These are phyloP conservation scores for Nepenthes alata DNA, from an alignment of 179 eudicot genomes.

Conservation along the genomic window DNA sequence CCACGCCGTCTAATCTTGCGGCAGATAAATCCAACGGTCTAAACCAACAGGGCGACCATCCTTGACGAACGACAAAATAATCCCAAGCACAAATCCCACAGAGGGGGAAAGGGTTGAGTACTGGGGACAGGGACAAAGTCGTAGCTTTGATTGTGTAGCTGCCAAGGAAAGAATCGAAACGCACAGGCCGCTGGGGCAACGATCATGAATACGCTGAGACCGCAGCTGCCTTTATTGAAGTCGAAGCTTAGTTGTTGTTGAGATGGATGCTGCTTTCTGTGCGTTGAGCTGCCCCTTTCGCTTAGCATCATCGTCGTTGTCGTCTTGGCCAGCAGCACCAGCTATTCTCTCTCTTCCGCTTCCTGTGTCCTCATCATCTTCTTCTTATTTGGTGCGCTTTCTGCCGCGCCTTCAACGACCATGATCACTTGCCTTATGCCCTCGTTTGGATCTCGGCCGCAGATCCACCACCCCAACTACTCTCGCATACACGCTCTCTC, in stretches of 20 bases:
- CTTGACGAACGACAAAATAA: neutral
- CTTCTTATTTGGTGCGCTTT: neutral
- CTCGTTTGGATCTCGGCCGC: slow-evolving; percentile 38
- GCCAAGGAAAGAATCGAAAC: slow-evolving; percentile 24
- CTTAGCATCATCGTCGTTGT: neutral
- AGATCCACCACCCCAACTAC: slow-evolving; percentile 22
- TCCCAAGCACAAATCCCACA: neutral
- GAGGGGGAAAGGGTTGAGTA: neutral
- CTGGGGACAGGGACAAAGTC: slow-evolving; percentile 12
- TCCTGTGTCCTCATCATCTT: neutral
- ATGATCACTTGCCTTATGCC: slow-evolving; percentile 35
- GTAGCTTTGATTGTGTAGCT: slow-evolving; percentile 17
- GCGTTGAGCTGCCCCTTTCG: slow-evolving; percentile 14
- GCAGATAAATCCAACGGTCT: slow-evolving; percentile 1
- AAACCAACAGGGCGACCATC: neutral
- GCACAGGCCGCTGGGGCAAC: neutral
- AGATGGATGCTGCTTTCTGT: slow-evolving; percentile 9
- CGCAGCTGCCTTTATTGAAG: neutral
- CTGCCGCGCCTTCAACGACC: slow-evolving; percentile 20
- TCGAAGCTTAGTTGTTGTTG: slow-evolving; percentile 7
- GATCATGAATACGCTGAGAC: slow-evolving; percentile 13
- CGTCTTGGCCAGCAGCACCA: slow-evolving; percentile 1
- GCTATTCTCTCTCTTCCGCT: neutral
- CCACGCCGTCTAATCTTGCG: neutral
- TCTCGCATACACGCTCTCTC: slow-evolving; percentile 10